phyloP scores from a whole-genome alignment of 1,284 basidiomycete species.

The Pseudozyma tsukubaensis region DNA sequence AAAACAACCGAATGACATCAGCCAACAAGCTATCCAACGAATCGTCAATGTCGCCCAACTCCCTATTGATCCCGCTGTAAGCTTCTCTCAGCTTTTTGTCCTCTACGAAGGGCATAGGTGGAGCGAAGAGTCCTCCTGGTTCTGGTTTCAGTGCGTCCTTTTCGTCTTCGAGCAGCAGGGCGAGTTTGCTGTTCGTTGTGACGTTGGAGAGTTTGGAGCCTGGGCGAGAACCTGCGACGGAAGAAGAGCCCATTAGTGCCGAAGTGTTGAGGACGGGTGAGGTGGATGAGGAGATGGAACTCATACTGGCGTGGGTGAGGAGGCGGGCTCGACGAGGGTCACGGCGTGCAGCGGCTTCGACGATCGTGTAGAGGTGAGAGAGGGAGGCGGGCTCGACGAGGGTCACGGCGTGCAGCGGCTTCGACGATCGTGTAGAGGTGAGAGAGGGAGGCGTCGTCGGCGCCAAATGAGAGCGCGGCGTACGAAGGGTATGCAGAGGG shows the following conservation, averaged over 20 bases:
- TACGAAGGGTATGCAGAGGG: slow-evolving; percentile 28
- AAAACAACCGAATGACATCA: slow-evolving; percentile 46
- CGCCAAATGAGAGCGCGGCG: slow-evolving; percentile 33
- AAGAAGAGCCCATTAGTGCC: slow-evolving; percentile 9
- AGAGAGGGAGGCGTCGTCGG: slow-evolving; percentile 51
- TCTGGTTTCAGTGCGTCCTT: slow-evolving; percentile 35
- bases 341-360: slow-evolving; percentile 58
- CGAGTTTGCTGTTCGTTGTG: slow-evolving; percentile 2
- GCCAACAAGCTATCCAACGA: slow-evolving; percentile 33
- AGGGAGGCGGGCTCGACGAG: slow-evolving; percentile 43
- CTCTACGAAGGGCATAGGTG: slow-evolving; percentile 42
- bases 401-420: slow-evolving; percentile 54
- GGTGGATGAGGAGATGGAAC: slow-evolving; percentile 16
- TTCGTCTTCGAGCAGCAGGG: slow-evolving; percentile 21
- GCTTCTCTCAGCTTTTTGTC: slow-evolving; percentile 36
- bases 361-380: slow-evolving; percentile 57
- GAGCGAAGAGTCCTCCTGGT: slow-evolving; percentile 50
- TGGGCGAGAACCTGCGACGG: slow-evolving; percentile 15
- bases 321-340: slow-evolving; percentile 35
- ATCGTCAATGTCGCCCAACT: slow-evolving; percentile 48
- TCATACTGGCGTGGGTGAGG: slow-evolving; percentile 32
- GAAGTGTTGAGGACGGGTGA: slow-evolving; percentile 5
- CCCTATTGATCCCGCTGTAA: slow-evolving; percentile 31
- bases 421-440: slow-evolving; percentile 62
- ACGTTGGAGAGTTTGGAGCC: slow-evolving; percentile 28